Evolutionary conservation across 371 early-diverging fungal species (phyloP), one percentile per base, ranked within the genome.

Genomic region (Funneliformis caledonium): DNA sequence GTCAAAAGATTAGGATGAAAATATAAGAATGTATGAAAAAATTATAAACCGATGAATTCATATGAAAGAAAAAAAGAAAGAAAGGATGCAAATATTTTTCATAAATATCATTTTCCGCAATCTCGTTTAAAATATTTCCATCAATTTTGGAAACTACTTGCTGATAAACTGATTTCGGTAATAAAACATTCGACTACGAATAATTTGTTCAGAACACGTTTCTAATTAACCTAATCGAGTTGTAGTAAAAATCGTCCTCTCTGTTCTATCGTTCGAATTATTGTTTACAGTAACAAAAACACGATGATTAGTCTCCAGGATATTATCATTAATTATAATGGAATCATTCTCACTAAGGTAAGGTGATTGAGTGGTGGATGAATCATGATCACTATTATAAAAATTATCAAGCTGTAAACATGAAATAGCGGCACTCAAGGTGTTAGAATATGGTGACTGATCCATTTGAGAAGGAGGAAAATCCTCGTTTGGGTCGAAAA

Each of bases 401-500:
- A 56, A 56, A 56, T 56, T 16, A 56, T 56, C 19, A 16, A 56
- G 56, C 56, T 56, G 56, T 56, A 56, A 19, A 19, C 56, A 19
- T 16, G 56, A 56, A 19, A 56, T 56, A 56, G 56, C 56, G 16
- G 56, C 56, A 16, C 56, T 56, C 56, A 56, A 56, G 0, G 19
- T 8, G 0, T 16, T 16, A 56, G 56, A 56, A 56, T 56, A 56
- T 19, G 56, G 56, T 5, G 19, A 56, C 16, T 56, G 19, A 56
- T 75, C 59, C 9, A 33, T 1, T 10, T 56, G 59, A 45, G 7
- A 8, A 3, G 75, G 75, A 14, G 75, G 75, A 22, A 75, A 75
- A 59, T 75, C 75, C 12, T 75, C 19, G 14, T 37, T 37, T 14
- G 75, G 75, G 26, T 75, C 75, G 59, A 75, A 75, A 56, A 75